These are phyloP conservation scores for Epichloe festucae DNA, from an alignment of 2,329 filamentous ascomycete species.

Conservation along the genomic window DNA sequence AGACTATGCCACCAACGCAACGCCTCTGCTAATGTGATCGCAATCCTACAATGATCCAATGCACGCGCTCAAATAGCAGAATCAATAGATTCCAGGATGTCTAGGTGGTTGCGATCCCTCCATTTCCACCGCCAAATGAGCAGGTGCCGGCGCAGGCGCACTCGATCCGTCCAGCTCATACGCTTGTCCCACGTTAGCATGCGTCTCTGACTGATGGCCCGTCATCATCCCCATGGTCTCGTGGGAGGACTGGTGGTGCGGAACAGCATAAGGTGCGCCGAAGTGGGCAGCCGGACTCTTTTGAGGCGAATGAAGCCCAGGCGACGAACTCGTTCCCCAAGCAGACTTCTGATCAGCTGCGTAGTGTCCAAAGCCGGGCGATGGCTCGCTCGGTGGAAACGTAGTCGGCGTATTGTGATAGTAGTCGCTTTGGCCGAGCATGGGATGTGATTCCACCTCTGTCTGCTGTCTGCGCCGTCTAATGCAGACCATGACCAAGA, in stretches of 20 bases:
- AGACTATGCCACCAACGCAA: not conserved
- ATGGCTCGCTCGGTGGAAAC: conserved; percentile 11
- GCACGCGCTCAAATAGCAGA: not conserved
- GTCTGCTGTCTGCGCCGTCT: conserved; percentile 15
- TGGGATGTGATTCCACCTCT: conserved; percentile 17
- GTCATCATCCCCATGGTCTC: not conserved
- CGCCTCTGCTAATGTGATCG: not conserved
- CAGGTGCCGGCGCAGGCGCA: not conserved
- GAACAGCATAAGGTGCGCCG: not conserved
- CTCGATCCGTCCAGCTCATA: conserved; percentile 10
- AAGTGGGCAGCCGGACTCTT: not conserved
- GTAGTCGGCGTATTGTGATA: conserved; percentile 10
- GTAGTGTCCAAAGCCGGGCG: conserved; percentile 6
- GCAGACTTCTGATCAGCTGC: conserved; percentile 8
- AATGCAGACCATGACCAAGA: conserved; percentile 14
- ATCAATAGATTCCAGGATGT: not conserved
- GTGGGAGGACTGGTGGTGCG: not conserved
- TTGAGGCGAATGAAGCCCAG: not conserved
- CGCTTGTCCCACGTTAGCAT: not conserved
- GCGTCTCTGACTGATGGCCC: not conserved
- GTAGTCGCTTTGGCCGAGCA: conserved; percentile 14
- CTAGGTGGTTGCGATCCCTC: conserved; percentile 4
- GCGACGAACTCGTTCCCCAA: conserved; percentile 4
- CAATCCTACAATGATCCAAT: not conserved
- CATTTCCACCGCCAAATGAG: conserved; percentile 5